Base-by-base conservation (phyloP, 2,329 filamentous ascomycete genomes). In the Septoria petroselini region DNA sequence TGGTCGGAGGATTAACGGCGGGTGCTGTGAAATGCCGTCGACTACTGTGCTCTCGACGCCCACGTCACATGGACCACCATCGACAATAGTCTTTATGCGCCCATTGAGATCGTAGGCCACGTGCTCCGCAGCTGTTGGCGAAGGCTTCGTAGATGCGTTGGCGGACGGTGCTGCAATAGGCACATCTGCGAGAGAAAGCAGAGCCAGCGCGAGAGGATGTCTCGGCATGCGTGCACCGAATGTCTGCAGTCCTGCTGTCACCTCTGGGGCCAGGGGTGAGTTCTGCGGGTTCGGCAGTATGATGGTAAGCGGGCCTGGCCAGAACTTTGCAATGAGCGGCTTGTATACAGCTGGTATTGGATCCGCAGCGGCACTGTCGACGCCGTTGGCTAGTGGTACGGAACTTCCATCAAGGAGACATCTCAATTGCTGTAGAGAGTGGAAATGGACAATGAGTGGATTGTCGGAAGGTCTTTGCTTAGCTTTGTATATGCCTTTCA, bases 41-140 rank as follows among this genome's bases (percentile, higher is more conserved):
- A 98, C 90, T 1, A 98, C 93, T 0, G 93, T 98, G 66, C 90
- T 96, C 71, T 98, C 93, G 0, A 98, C 90, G 1, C 93, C 93
- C 8, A 98, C 89, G 15, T 79, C 77, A 62, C 91, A 97, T 0
- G 83, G 72, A 0, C 93, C 93, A 2, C 91, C 93, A 59, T 98
- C 91, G 0, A 98, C 73, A 50, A 98, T 93, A 4, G 91, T 75
- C 61, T 87, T 83, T 57, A 98, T 94, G 41, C 85, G 81, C 0
- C 89, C 89, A 30, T 84, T 70, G 8, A 98, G 74, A 66, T 98
- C 93, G 54, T 95, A 84, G 17, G 83, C 77, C 9, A 98, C 93
- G 68, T 98, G 93, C 62, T 86, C 83, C 1, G 93, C 93, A 0
- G 86, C 85, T 0, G 93, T 98, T 0, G 93, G 91, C 1, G 88